Evolutionary conservation across 2,329 filamentous ascomycete genomes (phyloP), one percentile per base, ranked within the genome.

Genomic region (Alternaria sp.): DNA sequence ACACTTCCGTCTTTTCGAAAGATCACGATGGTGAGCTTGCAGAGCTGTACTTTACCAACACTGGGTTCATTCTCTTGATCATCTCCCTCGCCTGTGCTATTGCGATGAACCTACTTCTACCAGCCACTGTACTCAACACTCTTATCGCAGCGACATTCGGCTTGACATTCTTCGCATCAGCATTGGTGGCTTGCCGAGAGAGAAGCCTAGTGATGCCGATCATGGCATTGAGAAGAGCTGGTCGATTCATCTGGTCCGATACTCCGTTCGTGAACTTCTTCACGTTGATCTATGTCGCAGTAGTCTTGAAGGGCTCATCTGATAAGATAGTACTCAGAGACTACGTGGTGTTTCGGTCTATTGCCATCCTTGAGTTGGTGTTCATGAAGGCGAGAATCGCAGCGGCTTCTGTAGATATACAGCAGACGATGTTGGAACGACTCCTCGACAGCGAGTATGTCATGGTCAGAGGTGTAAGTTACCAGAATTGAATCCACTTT

Each of bases 1-100:
- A 61, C 40, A 57, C 48, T 3, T 61, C 46, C 1, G 18, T 57
- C 14, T 46, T 52, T 32, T 57, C 53, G 3, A 36, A 28, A 53
- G 53, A 61, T 27, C 30, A 57, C 12, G 53, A 52, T n/a, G 53
- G 58, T 25, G 52, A 60, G 53, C 53, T 60, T 34, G 45, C 45
- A 25, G 38, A 57, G 36, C 27, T 57, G 38, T 57, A 57, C 53
- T 57, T 60, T 16, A 52, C 53, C 28, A 60, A 55, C 16, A 60
- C 52, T 16, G 53, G 58, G 10, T 57, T 56, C 30, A 11, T 60
- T 20, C 45, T 60, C 11, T 28, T 56, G 28, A 38, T 55, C 10
- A n/a, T 44, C 34, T 56, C 58, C 8, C 53, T 60, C 28, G 52
- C 52, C 3, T 60, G 28, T 18, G 52, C 52, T n/a, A 56, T 60